These are phyloP conservation scores for Myrica gale DNA, from an alignment of 306 rosid species.

Conservation along the genomic window DNA sequence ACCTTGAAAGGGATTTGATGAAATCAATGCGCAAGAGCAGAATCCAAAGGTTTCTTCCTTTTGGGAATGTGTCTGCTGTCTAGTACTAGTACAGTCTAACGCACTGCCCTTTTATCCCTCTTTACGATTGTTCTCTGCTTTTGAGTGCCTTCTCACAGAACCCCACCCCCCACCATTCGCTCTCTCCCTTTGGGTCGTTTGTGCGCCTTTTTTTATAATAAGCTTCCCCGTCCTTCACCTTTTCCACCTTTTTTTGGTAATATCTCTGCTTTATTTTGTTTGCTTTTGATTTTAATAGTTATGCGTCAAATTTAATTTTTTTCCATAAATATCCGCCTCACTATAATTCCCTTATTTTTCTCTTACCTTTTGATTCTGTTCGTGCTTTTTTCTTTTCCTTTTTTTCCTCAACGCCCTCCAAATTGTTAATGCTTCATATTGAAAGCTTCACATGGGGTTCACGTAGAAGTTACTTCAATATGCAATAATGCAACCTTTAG, in stretches of 20 bases:
- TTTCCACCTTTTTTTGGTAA: not conserved
- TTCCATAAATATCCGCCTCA: too few relatives aligned
- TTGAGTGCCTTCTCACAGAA: slow-evolving; percentile 8
- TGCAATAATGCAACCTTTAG: not conserved
- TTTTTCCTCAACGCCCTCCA: not conserved
- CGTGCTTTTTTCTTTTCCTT: not conserved
- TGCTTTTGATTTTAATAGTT: not conserved
- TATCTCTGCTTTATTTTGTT: too few relatives aligned
- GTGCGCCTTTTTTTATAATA: slow-evolving; percentile 5
- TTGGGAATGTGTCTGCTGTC: slow-evolving; percentile 11
- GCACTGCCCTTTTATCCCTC: slow-evolving; percentile 22
- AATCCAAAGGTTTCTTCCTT: slow-evolving; percentile 24
- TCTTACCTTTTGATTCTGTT: too few relatives aligned
- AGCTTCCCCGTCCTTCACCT: not conserved
- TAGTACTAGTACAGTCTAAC: slow-evolving; percentile 9
- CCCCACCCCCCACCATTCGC: slow-evolving; percentile 30
- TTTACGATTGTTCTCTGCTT: slow-evolving; percentile 24
- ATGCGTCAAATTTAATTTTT: not conserved
- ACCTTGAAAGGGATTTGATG: slow-evolving; percentile 28
- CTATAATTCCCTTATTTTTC: too few relatives aligned
- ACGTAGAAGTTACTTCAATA: slow-evolving; percentile 3
- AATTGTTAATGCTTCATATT: not conserved
- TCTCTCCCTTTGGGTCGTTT: not conserved
- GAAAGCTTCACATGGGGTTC: slow-evolving; percentile 9
- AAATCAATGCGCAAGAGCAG: slow-evolving; percentile 23